Base-by-base conservation (phyloP, 169 alveolate genomes). In the Toxoplasma gondii region DNA sequence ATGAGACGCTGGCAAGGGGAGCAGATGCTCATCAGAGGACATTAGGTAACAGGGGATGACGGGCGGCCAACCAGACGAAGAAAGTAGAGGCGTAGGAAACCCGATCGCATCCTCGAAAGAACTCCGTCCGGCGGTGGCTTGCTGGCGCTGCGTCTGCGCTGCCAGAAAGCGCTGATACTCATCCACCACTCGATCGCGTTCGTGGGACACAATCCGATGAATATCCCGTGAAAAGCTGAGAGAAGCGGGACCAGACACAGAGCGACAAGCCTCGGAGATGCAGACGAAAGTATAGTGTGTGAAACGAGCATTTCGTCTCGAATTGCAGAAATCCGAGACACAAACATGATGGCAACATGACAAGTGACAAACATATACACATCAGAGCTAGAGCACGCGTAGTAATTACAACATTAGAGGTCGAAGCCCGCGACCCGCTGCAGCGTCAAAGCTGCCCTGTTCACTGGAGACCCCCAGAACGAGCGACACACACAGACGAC, bases 181-280 rank as follows among this genome's bases (percentile, higher is more conserved):
- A 38, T 82, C 90, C 5, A 82, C 90, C 67, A 82, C 90, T 7
- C 90, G 90, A 24, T 82, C 90, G 27, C 90, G 90, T 31, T 82
- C 90, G 41, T 82, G 90, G 1, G 90, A 82, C 54, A 82, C 90
- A 41, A 82, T 82, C 54, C 90, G 90, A 24, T 82, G 90, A 41
- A 82, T 82, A 41, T 82, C 90, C 27, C 38, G 90, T n/a, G 90
- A 22, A 31, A 82, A 82, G 53, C 90, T 82, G 90, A 82, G 64
- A 31, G n/a, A 4, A 49, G 58, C 4, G 58, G 58, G 58, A 49
- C 58, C 58, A 69, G 81, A n/a, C 5, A 69, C 81, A 69, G 81
- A 24, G 10, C 12, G 24, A 69, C 5, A 12, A 49, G 4, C 58
- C 22, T 12, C 16, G 36, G 27, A 80, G 88, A 80, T 4, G 24